These are phyloP conservation scores for Cryoendolithus antarcticus DNA, from an alignment of 2,329 filamentous ascomycete genomes.

Conservation along the genomic window DNA sequence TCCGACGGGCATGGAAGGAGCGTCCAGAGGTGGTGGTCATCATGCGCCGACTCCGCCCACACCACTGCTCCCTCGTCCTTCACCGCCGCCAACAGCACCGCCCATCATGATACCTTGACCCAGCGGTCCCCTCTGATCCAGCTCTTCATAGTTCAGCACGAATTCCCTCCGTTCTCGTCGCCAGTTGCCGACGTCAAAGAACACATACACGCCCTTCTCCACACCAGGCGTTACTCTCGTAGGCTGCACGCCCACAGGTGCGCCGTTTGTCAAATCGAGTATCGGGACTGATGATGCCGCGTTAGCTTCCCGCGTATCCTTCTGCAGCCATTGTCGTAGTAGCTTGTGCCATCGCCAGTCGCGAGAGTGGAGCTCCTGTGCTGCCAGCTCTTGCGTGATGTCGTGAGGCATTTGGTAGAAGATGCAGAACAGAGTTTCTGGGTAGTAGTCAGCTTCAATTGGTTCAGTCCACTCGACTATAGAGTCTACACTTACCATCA, in stretches of 20 bases:
- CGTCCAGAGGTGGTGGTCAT: too few species aligned
- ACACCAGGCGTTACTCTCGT: conserved; percentile 33
- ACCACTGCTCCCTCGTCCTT: too few species aligned
- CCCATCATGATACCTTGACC: conserved; percentile 2
- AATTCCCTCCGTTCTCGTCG: conserved; percentile 40
- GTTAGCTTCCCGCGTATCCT: conserved; percentile 32
- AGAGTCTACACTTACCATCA: too few species aligned
- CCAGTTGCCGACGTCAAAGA: conserved; percentile 43
- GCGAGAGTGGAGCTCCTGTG: conserved; percentile 43
- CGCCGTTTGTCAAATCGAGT: conserved; percentile 17
- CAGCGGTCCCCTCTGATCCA: conserved; percentile 26
- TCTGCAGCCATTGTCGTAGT: conserved; percentile 43
- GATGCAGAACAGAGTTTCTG: conserved; percentile 57
- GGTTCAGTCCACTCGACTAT: too few species aligned
- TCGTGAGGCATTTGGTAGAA: conserved; percentile 58
- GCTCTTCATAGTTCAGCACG: conserved; percentile 39
- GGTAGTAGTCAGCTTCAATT: too few species aligned
- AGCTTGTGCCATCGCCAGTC: conserved; percentile 45
- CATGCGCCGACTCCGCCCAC: too few species aligned
- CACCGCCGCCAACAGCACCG: neutral
- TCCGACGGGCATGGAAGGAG: too few species aligned
- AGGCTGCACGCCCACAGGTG: conserved; percentile 22
- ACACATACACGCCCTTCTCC: conserved; percentile 42
- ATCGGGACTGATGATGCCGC: conserved; percentile 16
- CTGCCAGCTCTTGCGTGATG: conserved; percentile 53